phyloP scores from a whole-genome alignment of 495 filamentous ascomycete genomes.

The Chaetomium fimeti region DNA sequence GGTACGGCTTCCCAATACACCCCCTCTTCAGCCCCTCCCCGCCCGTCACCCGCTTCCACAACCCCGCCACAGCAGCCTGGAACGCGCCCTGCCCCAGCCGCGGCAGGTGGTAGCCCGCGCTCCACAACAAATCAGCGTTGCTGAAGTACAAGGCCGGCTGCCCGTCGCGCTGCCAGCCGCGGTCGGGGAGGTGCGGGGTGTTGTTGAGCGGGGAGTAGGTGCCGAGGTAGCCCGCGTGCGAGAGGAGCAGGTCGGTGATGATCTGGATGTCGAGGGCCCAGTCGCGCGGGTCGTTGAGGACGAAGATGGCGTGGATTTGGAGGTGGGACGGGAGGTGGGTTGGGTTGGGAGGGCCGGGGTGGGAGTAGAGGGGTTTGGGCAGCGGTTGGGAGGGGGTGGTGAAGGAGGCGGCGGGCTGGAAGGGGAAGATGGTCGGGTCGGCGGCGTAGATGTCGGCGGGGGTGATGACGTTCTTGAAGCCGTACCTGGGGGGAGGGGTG shows the following conservation, averaged over 20 bases:
- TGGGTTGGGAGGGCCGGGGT: neutral
- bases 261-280: conserved; percentile 88
- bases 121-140: conserved; percentile 90
- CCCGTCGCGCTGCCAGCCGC: conserved; percentile 70
- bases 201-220: conserved; percentile 65
- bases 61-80: conserved; percentile 71
- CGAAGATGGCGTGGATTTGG: conserved; percentile 80
- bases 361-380: conserved; percentile 38
- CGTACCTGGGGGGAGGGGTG: conserved; percentile 37
- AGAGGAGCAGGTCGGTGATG: conserved; percentile 77
- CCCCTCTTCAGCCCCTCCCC: conserved; percentile 58
- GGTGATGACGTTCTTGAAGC: conserved; percentile 80
- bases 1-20: conserved; percentile 81
- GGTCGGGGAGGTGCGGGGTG: conserved; percentile 62
- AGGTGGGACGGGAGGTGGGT: conserved; percentile 39
- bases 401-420: conserved; percentile 56
- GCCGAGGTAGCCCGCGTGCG: conserved; percentile 68
- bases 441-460: conserved; percentile 78
- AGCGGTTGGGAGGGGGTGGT: conserved; percentile 63
- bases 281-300: conserved; percentile 90
- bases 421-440: conserved; percentile 77
- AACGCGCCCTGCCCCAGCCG: conserved; percentile 93
- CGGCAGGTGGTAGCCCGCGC: conserved; percentile 75
- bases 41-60: conserved; percentile 73
- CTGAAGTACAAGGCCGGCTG: conserved; percentile 80